Evolutionary conservation across 805 yeast genomes (phyloP), one percentile per base, ranked within the genome.

Genomic region (Wickerhamomyces sydowiorum): DNA sequence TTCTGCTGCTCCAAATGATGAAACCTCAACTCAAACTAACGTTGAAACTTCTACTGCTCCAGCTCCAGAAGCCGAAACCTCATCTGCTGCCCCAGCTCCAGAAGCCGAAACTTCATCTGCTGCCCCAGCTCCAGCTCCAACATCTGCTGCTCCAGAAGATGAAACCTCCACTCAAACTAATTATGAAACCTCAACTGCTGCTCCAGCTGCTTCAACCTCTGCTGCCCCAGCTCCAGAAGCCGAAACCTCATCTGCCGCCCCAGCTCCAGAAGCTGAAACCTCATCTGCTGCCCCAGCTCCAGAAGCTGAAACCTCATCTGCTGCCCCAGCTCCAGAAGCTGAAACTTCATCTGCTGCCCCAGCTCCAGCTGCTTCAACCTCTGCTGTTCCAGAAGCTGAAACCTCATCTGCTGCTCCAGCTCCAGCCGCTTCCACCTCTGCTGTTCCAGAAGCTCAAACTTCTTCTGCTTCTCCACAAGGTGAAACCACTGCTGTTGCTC

Each of bases 21-120:
- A 29, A 29, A 39, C 49, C 36, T 38, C 38, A 27, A n/a, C 14
- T 15, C 32, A 9, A 29, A n/a, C 32, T 15, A n/a, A n/a, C n/a
- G n/a, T n/a, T n/a, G 12, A 13, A 27, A 12, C 32, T 9, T 15
- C 37, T 7, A 18, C n/a, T 17, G 25, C 29, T 21, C 17, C 19
- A 24, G 37, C 20, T 9, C 29, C n/a, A 12, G 12, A n/a, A n/a
- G n/a, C n/a, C n/a, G 18, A 37, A 24, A 24, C 27, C 5, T 29
- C 32, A 29, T 15, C 32, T 6, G 18, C 10, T 12, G 32, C 32
- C 19, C 29, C 31, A 7, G 21, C 17, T 7, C 20, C 19, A 15
- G 10, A 24, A 24, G 17, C 32, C 7, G 7, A 13, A n/a, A 12
- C 32, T 12, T 29, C 32, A 4, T 15, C 37, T 7, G 25, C 30